phyloP scores from a whole-genome alignment of 345 rosid species.

The Hibiscus trionum region DNA sequence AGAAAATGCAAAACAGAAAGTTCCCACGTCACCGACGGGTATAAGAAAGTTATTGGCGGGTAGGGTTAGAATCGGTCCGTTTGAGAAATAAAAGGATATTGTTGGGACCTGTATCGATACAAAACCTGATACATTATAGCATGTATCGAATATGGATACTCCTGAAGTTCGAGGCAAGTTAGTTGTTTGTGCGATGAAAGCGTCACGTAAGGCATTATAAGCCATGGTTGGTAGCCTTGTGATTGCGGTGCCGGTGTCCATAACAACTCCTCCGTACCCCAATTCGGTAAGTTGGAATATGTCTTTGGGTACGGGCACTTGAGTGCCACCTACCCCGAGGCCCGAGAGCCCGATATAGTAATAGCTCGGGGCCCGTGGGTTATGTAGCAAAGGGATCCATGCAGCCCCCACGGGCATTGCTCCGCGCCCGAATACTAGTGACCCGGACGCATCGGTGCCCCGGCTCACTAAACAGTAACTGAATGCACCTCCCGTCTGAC shows the following conservation, averaged over 20 bases:
- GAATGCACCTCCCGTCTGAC: slow-evolving; percentile 82
- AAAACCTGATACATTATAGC: slow-evolving; percentile 66
- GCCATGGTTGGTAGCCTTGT: slow-evolving; percentile 62
- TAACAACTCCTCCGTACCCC: slow-evolving; percentile 83
- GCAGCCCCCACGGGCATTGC: slow-evolving; percentile 85
- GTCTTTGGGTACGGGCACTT: slow-evolving; percentile 48
- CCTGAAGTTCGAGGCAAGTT: slow-evolving; percentile 74
- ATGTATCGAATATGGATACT: slow-evolving; percentile 87
- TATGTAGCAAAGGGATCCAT: slow-evolving; percentile 80
- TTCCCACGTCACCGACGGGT: slow-evolving; percentile 77
- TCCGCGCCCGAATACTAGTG: slow-evolving; percentile 64
- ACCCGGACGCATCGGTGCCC: slow-evolving; percentile 57
- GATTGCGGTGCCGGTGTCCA: slow-evolving; percentile 96
- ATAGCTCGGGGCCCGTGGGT: slow-evolving; percentile 66
- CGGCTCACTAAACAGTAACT: slow-evolving; percentile 79
- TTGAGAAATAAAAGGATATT: slow-evolving; percentile 70
- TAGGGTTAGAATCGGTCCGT: slow-evolving; percentile 68
- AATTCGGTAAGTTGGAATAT: slow-evolving; percentile 39
- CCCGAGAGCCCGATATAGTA: slow-evolving; percentile 81
- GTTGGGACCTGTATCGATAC: slow-evolving; percentile 80
- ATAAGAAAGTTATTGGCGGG: slow-evolving; percentile 89
- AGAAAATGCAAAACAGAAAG: slow-evolving; percentile 86
- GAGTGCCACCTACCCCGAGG: slow-evolving; percentile 67
- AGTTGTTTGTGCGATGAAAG: slow-evolving; percentile 51
- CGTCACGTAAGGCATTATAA: slow-evolving; percentile 63